These are phyloP conservation scores for Crithidia acanthocephali DNA, from an alignment of 208 protist species.

Conservation along the genomic window DNA sequence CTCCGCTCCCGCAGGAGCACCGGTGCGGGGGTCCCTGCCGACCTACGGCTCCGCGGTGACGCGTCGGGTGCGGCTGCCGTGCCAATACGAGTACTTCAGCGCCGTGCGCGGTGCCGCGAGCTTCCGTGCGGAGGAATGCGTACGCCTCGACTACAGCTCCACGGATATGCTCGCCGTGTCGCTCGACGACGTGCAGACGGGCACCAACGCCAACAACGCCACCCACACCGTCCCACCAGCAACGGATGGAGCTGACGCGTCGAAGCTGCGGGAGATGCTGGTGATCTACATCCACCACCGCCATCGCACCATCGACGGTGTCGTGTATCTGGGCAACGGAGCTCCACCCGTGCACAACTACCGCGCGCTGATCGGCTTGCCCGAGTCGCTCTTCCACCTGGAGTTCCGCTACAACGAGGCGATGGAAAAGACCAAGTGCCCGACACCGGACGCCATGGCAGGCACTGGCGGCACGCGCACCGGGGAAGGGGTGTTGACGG, in stretches of 20 bases:
- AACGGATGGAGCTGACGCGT: neutral
- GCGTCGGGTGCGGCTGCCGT: constrained; percentile 62
- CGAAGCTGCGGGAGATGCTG: constrained; percentile 49
- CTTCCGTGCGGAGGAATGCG: constrained; percentile 50
- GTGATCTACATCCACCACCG: constrained; percentile 72
- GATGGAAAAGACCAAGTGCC: neutral
- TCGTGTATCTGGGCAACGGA: constrained; percentile 86
- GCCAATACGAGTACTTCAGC: constrained; percentile 68
- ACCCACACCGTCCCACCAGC: neutral
- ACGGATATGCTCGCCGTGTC: constrained; percentile 37
- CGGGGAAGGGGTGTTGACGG: constrained; percentile 39
- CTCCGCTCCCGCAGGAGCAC: constrained; percentile 29
- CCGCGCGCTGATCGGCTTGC: constrained; percentile 73
- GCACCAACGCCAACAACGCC: too few species aligned
- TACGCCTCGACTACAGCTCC: constrained; percentile 52
- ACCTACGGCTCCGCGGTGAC: constrained; percentile 51
- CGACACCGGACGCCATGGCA: neutral
- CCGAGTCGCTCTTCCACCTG: constrained; percentile 85
- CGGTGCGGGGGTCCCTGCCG: constrained; percentile 38
- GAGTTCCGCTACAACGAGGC: constrained; percentile 81
- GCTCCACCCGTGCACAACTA: constrained; percentile 81
- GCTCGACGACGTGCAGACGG: constrained; percentile 28
- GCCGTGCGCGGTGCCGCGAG: constrained; percentile 40
- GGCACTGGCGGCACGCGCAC: neutral
- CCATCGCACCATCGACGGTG: constrained; percentile 70